These are phyloP conservation scores for Davidsoniella eucalypti DNA, from an alignment of 2,329 filamentous ascomycete species.

Conservation along the genomic window DNA sequence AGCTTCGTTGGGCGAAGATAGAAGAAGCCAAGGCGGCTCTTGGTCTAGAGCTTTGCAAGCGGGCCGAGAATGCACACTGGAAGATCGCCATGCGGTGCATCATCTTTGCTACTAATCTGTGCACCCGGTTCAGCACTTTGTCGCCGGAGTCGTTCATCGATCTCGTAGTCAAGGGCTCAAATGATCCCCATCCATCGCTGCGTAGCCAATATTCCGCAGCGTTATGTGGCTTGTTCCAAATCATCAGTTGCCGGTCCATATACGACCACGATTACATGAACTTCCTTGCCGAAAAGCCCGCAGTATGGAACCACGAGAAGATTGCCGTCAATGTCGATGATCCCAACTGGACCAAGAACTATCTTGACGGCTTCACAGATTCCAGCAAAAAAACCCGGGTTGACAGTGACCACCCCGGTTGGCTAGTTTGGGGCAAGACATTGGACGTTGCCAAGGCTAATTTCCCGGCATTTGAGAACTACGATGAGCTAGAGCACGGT, in stretches of 20 bases:
- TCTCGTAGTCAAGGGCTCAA: slow-evolving; percentile 64
- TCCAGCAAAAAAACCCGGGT: slow-evolving; percentile 68
- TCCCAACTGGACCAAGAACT: slow-evolving; percentile 60
- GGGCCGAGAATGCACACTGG: slow-evolving; percentile 76
- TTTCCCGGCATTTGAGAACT: slow-evolving; percentile 48
- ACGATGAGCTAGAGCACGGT: slow-evolving; percentile 63
- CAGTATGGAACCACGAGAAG: slow-evolving; percentile 33
- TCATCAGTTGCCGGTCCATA: slow-evolving; percentile 70
- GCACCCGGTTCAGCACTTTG: slow-evolving; percentile 78
- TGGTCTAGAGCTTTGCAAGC: slow-evolving; percentile 63
- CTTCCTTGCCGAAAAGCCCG: slow-evolving; percentile 35
- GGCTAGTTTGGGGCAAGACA: slow-evolving; percentile 85
- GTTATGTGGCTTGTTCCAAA: slow-evolving; percentile 60
- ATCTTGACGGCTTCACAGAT: slow-evolving; percentile 60
- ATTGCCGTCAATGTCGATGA: slow-evolving; percentile 61
- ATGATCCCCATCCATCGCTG: slow-evolving; percentile 78
- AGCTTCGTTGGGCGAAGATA: slow-evolving; percentile 57
- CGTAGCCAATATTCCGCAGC: slow-evolving; percentile 67
- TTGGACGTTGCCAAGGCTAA: slow-evolving; percentile 67
- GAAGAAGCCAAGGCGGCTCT: slow-evolving; percentile 71
- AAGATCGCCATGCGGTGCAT: slow-evolving; percentile 84
- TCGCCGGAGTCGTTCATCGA: slow-evolving; percentile 70
- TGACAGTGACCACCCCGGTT: slow-evolving; percentile 82
- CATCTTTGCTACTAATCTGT: slow-evolving; percentile 79
- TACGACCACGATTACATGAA: slow-evolving; percentile 79